These are phyloP conservation scores for Ormosia semicastrata DNA, from an alignment of 306 rosid species.

Conservation along the genomic window DNA sequence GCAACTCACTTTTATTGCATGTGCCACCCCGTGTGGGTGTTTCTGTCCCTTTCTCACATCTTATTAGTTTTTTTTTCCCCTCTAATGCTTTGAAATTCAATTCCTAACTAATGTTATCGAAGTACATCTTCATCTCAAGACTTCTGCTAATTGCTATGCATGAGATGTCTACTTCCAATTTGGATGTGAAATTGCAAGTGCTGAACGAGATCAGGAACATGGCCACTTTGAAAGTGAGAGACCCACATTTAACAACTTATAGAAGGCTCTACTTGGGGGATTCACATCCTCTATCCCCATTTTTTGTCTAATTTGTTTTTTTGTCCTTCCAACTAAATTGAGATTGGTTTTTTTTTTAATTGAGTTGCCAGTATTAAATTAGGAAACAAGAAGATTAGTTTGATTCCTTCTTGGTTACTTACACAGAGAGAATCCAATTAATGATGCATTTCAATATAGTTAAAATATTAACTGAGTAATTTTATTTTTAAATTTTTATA, in stretches of 20 bases:
- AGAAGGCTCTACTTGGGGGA: not conserved
- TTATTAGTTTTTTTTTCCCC: not conserved
- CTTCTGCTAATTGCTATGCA: not conserved
- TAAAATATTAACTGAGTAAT: not conserved
- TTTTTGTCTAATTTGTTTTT: too few relatives aligned
- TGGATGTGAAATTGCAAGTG: not conserved
- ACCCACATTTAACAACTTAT: not conserved
- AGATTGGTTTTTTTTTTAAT: too few relatives aligned
- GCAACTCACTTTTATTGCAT: too few relatives aligned
- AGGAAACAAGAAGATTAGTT: too few relatives aligned
- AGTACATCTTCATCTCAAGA: not conserved
- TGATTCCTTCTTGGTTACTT: too few relatives aligned
- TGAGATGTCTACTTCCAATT: not conserved
- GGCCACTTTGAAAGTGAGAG: not conserved
- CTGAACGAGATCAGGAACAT: not conserved
- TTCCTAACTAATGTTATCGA: not conserved
- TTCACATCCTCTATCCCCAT: not conserved
- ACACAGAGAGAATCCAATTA: not conserved
- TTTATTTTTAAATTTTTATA: not conserved
- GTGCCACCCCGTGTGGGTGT: too few relatives aligned
- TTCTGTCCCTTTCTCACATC: not conserved
- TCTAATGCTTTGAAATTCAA: not conserved
- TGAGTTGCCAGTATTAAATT: too few relatives aligned
- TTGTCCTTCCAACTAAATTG: too few relatives aligned
- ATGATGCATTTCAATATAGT: not conserved